A percentile compares a stretch with the other conserved stretches of the same genome.
Conservation (phyloP, 768 basidiomycete genomes). For the Boletus insuetus region DNA sequence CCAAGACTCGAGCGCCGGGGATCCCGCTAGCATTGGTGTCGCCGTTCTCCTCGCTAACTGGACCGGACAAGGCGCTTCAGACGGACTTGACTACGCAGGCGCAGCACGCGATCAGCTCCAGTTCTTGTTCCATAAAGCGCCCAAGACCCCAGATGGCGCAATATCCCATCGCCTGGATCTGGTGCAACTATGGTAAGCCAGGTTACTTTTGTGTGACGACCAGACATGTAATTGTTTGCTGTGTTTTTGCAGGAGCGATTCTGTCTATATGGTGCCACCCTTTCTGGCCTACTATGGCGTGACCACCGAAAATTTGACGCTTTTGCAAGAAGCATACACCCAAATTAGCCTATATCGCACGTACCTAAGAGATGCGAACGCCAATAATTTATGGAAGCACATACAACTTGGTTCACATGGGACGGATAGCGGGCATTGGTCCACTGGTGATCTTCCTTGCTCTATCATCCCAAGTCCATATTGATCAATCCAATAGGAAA, state of each 20-base stretch:
- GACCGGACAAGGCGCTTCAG: conserved; percentile 37
- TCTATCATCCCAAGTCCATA: not conserved
- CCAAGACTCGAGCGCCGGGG: conserved; percentile 62
- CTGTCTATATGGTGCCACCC: conserved; percentile 81
- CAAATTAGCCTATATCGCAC: conserved; percentile 73
- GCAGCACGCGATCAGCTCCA: conserved; percentile 67
- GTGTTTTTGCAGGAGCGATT: conserved; percentile 59
- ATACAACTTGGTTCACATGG: conserved; percentile 53
- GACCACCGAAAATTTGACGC: conserved; percentile 50
- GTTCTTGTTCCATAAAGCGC: conserved; percentile 55
- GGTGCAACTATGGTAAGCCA: conserved; percentile 66
- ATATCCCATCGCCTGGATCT: conserved; percentile 71
- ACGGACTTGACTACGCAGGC: conserved; percentile 52
- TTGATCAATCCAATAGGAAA: conserved; percentile 51
- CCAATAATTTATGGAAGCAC: conserved; percentile 72
- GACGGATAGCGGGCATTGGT: conserved; percentile 73
- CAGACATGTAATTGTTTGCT: not conserved
- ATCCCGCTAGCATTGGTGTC: conserved; percentile 78
- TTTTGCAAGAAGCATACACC: conserved; percentile 62
- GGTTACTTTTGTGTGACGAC: not conserved
- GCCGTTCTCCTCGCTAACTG: conserved; percentile 63
- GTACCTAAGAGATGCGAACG: conserved; percentile 51
- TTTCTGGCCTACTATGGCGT: conserved; percentile 86
- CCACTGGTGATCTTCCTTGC: conserved; percentile 51
- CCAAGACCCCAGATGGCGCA: conserved; percentile 70